Evolutionary conservation across 2,329 filamentous ascomycete genomes (phyloP).

Genomic region (Cucurbitaria berberidis): DNA sequence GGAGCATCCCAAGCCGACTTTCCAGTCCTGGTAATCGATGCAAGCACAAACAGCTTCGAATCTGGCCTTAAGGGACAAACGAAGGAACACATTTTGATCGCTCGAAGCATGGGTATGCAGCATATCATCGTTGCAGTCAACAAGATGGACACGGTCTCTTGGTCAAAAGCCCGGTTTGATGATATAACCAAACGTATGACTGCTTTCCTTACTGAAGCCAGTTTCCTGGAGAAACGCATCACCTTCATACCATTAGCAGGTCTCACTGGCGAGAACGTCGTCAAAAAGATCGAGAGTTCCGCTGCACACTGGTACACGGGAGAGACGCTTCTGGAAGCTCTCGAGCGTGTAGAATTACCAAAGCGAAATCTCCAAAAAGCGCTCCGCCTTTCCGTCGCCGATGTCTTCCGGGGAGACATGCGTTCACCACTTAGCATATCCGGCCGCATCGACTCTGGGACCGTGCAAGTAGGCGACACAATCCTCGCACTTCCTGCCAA

Average conservation of each 20-base stretch:
- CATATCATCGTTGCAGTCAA: constrained; percentile 90
- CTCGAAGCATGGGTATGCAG: constrained; percentile 89
- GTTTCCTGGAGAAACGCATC: constrained; percentile 81
- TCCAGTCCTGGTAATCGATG: constrained; percentile 91
- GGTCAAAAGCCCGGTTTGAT: constrained; percentile 82
- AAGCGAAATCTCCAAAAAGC: constrained; percentile 76
- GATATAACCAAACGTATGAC: constrained; percentile 84
- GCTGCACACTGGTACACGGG: constrained; percentile 77
- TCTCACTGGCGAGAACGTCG: constrained; percentile 85
- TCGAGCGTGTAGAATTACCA: constrained; percentile 81
- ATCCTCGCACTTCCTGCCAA: constrained; percentile 80
- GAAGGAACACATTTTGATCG: constrained; percentile 86
- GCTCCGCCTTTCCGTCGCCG: constrained; percentile 83
- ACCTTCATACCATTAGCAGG: constrained; percentile 90
- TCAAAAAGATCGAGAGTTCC: constrained; percentile 60
- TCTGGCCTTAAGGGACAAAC: constrained; percentile 93
- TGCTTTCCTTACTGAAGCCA: constrained; percentile 80
- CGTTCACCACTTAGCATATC: constrained; percentile 84
- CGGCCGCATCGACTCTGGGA: constrained; percentile 84
- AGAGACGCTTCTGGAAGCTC: constrained; percentile 77
- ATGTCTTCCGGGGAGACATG: constrained; percentile 81
- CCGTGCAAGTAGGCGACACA: constrained; percentile 81
- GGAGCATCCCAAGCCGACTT: constrained; percentile 96
- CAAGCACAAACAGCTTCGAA: constrained; percentile 88
- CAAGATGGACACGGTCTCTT: constrained; percentile 87